Conservation (phyloP, 83 land plant genomes). For the Diphasiastrum complanatum region DNA sequence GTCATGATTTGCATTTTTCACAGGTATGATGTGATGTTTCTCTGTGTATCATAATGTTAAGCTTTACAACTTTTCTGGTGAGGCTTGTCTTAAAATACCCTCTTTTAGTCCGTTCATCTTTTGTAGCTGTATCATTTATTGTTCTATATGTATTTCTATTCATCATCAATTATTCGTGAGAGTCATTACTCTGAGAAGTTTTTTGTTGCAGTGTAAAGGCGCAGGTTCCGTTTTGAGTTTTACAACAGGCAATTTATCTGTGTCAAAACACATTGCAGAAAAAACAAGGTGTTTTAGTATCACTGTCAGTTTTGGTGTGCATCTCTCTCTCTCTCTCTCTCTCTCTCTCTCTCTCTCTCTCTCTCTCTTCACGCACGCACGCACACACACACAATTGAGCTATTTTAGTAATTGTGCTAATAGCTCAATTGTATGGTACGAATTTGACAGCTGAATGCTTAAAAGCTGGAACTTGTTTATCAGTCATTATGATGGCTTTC, state of each 20-base stretch:
- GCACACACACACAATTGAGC: too few relatives aligned
- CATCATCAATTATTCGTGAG: neutral
- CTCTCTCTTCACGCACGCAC: too few relatives aligned
- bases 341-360: too few relatives aligned
- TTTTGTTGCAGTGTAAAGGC: conserved; percentile 68
- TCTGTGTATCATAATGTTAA: neutral
- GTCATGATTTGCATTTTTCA: conserved; percentile 70
- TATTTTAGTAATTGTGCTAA: too few relatives aligned
- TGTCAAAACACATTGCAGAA: conserved; percentile 86
- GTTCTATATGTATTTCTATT: neutral
- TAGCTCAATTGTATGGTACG: too few relatives aligned
- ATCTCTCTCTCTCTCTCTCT: neutral
- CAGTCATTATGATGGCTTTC: too few relatives aligned
- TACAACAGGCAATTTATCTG: conserved; percentile 75
- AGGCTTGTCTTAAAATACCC: too few relatives aligned
- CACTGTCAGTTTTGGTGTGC: conserved; percentile 89
- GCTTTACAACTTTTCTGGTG: too few relatives aligned
- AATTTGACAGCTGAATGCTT: too few relatives aligned
- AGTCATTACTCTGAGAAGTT: neutral
- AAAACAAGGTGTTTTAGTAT: conserved; percentile 74
- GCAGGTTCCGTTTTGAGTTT: conserved; percentile 96
- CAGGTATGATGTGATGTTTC: conserved; percentile 46
- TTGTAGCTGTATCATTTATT: too few relatives aligned
- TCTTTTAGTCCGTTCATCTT: too few relatives aligned
- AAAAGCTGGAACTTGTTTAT: too few relatives aligned